phyloP scores from a whole-genome alignment of 805 yeast species.

The Kregervanrija delftensis region DNA sequence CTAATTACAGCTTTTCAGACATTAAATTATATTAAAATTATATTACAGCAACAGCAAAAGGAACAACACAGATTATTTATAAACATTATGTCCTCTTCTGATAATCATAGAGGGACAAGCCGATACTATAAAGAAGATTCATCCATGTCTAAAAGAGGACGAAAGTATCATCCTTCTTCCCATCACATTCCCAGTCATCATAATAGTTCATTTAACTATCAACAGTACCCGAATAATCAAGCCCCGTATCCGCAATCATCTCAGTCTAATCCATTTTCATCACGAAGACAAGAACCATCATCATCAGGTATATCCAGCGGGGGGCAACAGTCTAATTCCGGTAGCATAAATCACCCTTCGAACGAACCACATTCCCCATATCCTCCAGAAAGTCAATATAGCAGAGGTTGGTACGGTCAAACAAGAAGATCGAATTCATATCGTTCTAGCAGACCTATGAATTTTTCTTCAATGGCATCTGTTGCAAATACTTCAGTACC shows the following conservation, averaged over 20 bases:
- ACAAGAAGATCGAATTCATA: no score
- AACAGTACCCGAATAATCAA: constrained; percentile 9
- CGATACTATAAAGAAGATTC: constrained; percentile 21
- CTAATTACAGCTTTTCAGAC: no score
- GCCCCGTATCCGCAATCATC: constrained; percentile 16
- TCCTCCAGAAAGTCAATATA: constrained; percentile 3
- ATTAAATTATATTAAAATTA: no score
- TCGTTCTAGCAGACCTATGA: no score
- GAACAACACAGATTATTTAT: no score
- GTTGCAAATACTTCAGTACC: no score
- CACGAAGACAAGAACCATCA: constrained; percentile 19
- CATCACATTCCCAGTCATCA: constrained; percentile 9
- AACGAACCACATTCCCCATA: neutral
- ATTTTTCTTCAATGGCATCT: no score
- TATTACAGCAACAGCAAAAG: no score
- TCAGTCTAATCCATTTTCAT: constrained; percentile 24
- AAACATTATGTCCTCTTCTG: no score
- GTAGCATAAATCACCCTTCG: neutral
- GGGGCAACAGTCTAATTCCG: no score
- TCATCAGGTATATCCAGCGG: neutral
- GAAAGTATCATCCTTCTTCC: constrained; percentile 16
- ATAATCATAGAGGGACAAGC: constrained; percentile 7
- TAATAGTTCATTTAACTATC: constrained; percentile 4
- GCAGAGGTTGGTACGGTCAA: no score
- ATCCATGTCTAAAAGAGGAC: constrained; percentile 12